phyloP scores from a whole-genome alignment of 148 eudicot genomes.

The Arctostaphylos glauca region DNA sequence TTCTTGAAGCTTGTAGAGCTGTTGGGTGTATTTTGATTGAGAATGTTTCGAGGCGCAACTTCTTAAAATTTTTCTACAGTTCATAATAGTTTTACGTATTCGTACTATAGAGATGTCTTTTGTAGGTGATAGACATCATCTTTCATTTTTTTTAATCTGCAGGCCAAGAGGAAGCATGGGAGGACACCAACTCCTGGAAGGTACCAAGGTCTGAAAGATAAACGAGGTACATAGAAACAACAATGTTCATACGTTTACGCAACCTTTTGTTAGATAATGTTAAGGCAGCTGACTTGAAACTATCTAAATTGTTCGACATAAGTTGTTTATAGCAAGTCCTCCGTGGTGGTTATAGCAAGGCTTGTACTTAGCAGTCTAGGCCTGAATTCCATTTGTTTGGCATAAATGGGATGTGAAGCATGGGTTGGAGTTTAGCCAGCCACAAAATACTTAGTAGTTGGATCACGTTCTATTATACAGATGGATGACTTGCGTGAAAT shows the following conservation, averaged over 20 bases:
- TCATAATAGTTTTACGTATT: background rate
- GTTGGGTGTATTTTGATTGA: background rate
- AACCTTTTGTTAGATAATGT: background rate
- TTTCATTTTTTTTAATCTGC: slow-evolving; percentile 22
- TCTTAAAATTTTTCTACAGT: background rate
- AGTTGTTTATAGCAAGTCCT: background rate
- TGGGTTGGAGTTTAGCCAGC: slow-evolving; percentile 5
- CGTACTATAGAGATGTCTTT: slow-evolving; percentile 11
- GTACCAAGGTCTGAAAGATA: slow-evolving; percentile 55
- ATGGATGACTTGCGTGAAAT: background rate
- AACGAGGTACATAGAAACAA: slow-evolving; percentile 28
- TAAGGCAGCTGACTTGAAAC: background rate
- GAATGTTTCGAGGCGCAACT: background rate
- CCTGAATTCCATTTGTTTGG: background rate
- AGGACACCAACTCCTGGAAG: slow-evolving; percentile 84
- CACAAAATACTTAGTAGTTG: background rate
- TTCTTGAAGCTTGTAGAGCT: background rate
- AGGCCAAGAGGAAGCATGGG: slow-evolving; percentile 74
- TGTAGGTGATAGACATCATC: background rate
- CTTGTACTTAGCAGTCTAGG: background rate
- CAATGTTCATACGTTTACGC: background rate
- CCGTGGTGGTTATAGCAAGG: background rate
- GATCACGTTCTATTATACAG: background rate
- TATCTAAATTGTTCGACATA: background rate
- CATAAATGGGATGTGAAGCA: background rate